Evolutionary conservation across 345 rosid species (phyloP), one percentile per base, ranked within the genome.

Genomic region (Hevea brasiliensis): DNA sequence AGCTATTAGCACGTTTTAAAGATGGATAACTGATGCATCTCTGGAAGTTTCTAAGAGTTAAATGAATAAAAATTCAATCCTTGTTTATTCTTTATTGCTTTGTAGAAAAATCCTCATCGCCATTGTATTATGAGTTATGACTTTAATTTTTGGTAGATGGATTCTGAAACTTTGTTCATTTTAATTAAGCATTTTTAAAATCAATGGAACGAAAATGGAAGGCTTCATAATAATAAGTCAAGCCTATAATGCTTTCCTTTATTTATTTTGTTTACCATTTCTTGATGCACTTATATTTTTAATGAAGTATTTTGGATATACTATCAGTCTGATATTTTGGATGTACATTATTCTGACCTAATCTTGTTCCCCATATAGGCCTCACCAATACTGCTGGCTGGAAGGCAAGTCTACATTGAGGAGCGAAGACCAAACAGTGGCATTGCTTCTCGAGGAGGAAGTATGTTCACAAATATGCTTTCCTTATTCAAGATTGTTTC

Each of bases 361-460:
- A 61, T 45, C 71, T 37, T 83, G 62, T 76, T 23, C 66, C 71
- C 68, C 26, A 44, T 71, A 8, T 68, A 94, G 98, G 92, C 97
- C 67, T 95, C 99, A 81, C 98, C 99, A 0, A 85, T 95, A 75
- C 88, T 87, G 75, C 79, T 95, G 81, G 92, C 90, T 50, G 98
- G 99, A 79, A 89, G 94, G 76, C 90, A 87, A 74, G 87, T 92
- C 29, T 95, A 84, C 85, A 86, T 95, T 8, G 99, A 95, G 77
- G 99, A 89, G 84, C 91, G 99, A 76, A 87, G 99, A 86, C 94
- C 99, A 26, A 95, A 89, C 74, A 87, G 84, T 27, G 86, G 86
- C 32, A 85, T 91, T 74, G 83, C 84, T 72, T 71, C 86, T 60
- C 92, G 96, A 21, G 98, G 97, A 71, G 97, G 96, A 88, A 87